These are phyloP conservation scores for Lepidium sativum DNA, from an alignment of 345 rosid species.

Conservation along the genomic window DNA sequence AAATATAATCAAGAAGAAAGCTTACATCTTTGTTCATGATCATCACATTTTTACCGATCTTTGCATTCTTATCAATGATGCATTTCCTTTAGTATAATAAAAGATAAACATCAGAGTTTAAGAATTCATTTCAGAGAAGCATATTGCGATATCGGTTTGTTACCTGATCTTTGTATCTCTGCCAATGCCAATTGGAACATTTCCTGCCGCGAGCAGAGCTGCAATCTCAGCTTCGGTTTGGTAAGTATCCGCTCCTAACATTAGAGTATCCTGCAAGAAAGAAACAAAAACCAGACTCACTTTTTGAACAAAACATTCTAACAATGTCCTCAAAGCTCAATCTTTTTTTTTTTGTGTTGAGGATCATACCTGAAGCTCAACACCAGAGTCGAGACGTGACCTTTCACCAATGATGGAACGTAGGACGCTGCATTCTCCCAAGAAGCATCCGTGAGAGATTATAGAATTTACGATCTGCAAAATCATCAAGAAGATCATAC, in stretches of 20 bases:
- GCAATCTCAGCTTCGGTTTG: slow-evolving; percentile 94
- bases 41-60: slow-evolving; percentile 77
- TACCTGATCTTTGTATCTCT: slow-evolving; percentile 76
- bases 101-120: background rate
- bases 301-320: background rate
- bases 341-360: background rate
- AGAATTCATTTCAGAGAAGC: background rate
- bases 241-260: slow-evolving; percentile 90
- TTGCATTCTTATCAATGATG: slow-evolving; percentile 90
- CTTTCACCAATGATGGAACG: slow-evolving; percentile 89
- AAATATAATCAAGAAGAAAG: background rate
- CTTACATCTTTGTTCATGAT: slow-evolving; percentile 74
- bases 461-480: slow-evolving; percentile 69
- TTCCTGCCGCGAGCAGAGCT: slow-evolving; percentile 70
- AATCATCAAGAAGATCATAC: background rate
- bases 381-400: slow-evolving; percentile 80
- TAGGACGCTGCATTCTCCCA: slow-evolving; percentile 63
- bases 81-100: slow-evolving; percentile 50
- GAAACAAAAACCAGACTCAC: background rate
- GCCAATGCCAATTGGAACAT: slow-evolving; percentile 86
- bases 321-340: background rate
- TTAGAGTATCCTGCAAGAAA: slow-evolving; percentile 59
- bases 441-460: slow-evolving; percentile 95
- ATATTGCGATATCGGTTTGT: background rate
- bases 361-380: slow-evolving; percentile 61